Conservation (phyloP, 1,284 basidiomycete species). For the Lentinula novae-zelandiae region DNA sequence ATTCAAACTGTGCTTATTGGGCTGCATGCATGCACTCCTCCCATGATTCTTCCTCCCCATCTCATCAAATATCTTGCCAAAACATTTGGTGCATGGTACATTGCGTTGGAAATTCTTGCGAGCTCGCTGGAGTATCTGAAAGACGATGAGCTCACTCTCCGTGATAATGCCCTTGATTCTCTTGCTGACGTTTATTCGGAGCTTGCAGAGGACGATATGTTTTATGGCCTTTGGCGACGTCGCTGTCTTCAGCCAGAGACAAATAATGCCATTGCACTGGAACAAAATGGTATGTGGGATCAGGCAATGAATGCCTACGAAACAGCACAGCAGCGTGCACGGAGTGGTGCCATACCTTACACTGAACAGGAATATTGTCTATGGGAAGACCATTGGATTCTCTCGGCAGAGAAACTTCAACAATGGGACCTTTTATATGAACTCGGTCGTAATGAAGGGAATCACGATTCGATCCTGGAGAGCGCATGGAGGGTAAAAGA, state of each 20-base stretch:
- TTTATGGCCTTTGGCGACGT: constrained; percentile 94
- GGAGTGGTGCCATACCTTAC: constrained; percentile 84
- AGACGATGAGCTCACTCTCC: constrained; percentile 79
- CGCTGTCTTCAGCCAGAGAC: constrained; percentile 89
- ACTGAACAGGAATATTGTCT: constrained; percentile 95
- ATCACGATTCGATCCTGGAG: constrained; percentile 91
- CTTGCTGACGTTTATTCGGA: constrained; percentile 96
- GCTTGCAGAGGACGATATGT: constrained; percentile 94
- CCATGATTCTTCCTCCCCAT: constrained; percentile 89
- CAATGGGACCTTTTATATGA: constrained; percentile 97
- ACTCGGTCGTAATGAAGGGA: constrained; percentile 88
- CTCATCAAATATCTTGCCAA: constrained; percentile 96
- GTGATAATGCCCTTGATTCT: constrained; percentile 88
- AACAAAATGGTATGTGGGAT: constrained; percentile 98
- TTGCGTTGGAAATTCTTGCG: constrained; percentile 87
- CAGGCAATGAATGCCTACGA: constrained; percentile 92
- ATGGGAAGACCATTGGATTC: constrained; percentile 99
- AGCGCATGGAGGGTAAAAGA: constrained; percentile 95
- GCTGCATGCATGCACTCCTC: constrained; percentile 80
- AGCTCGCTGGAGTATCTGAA: constrained; percentile 69
- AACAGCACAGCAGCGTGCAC: constrained; percentile 83
- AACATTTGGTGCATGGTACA: constrained; percentile 95
- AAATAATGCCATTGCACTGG: constrained; percentile 89
- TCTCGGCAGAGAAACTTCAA: constrained; percentile 94
- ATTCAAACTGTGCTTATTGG: constrained; percentile 90